Evolutionary conservation across 768 basidiomycete genomes (phyloP), one percentile per base, ranked within the genome.

Genomic region (Imleria badia): DNA sequence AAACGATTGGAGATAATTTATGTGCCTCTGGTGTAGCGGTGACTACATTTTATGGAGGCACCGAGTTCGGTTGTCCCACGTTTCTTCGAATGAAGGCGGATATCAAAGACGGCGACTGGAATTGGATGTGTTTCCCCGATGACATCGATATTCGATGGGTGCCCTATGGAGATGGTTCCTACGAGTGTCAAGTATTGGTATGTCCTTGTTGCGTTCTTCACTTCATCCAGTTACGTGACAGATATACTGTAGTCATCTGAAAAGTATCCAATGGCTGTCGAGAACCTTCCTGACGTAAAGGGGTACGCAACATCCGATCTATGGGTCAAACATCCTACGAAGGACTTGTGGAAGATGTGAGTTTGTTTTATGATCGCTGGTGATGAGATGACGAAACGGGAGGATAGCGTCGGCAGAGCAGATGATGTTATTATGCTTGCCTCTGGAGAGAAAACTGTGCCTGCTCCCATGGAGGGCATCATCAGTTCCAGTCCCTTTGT

Each of bases 321-420:
- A 9, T 46, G 46, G 30, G 12, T 40, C 31, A 46, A 46, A 19
- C 45, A 53, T 58, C 79, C 81, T 0, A 73, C 73, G 2, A 75
- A 72, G 39, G 54, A 70, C 2, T 6, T 76, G 30, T 82, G 77
- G 75, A 77, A 70, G 58, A 71, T 79, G 78, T 78, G 44, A 44
- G 59, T 33, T 1, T 36, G 1, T 19, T 26, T 14, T 8, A 19
- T 22, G 15, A 29, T 42, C 14, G 1, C 26, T 26, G 6, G 1
- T 19, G 10, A 30, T 22, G 1, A 10, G 15, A 23, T 34, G 17
- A 36, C 29, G 36, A 17, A 55, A 26, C 10, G 22, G 9, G 6
- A 19, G 20, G 23, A 33, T 56, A 78, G 76, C 40, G 68, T 77
- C 13, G 74, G 77, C 5, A 68, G 79, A 11, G 63, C 48, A 9